Evolutionary conservation across 257 asterid species (phyloP).

Genomic region (Nicotiana benthamiana): DNA sequence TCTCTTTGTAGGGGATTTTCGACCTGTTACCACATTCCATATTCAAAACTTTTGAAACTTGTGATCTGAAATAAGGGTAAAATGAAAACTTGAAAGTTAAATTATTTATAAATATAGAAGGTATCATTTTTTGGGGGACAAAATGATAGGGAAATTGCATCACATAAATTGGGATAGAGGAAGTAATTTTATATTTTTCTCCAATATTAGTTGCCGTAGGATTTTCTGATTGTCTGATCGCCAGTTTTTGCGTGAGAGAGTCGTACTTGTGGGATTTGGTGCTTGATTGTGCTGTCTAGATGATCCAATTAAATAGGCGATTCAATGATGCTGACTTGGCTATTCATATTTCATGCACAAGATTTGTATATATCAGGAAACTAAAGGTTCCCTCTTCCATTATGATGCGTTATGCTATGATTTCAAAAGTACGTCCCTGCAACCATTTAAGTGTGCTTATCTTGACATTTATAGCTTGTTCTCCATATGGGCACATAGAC

Average conservation of each 20-base stretch:
- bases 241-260: neutral
- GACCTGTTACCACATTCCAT: too few relatives aligned
- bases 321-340: neutral
- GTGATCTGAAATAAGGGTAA: too few relatives aligned
- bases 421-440: neutral
- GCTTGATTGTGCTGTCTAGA: neutral
- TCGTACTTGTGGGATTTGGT: neutral
- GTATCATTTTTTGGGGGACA: too few relatives aligned
- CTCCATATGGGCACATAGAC: neutral
- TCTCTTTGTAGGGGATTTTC: too few relatives aligned
- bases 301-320: neutral
- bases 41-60: too few relatives aligned
- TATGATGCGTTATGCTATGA: neutral
- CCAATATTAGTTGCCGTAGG: neutral
- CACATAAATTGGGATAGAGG: too few relatives aligned
- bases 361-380: neutral
- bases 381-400: neutral
- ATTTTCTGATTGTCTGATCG: neutral
- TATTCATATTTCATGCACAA: neutral
- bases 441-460: neutral
- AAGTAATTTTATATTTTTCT: neutral
- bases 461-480: neutral
- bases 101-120: too few relatives aligned
- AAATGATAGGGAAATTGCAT: too few relatives aligned
- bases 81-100: too few relatives aligned